Percentiles rank a stretch among this genome's conserved stretches.
These are phyloP conservation scores for Pisolithus tinctorius DNA, from an alignment of 768 basidiomycete genomes.

Conservation along the genomic window DNA sequence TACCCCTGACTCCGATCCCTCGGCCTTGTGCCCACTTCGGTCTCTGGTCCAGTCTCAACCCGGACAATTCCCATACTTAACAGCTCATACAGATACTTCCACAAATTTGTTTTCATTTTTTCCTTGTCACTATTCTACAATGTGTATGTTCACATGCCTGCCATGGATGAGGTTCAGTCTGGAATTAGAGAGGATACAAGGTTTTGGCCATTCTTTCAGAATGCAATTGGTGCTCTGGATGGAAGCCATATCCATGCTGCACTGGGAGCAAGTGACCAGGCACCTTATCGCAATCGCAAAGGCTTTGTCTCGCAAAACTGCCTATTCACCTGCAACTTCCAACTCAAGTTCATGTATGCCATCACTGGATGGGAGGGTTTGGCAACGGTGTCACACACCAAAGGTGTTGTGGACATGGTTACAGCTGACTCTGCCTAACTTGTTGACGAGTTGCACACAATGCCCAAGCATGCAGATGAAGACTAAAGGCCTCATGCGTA, in stretches of 20 bases:
- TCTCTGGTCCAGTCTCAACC: too few species aligned
- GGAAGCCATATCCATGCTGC: not conserved
- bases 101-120: not conserved
- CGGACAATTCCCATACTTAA: too few species aligned
- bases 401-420: too few species aligned
- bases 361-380: not conserved
- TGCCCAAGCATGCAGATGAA: too few species aligned
- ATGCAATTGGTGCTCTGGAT: not conserved
- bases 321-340: not conserved
- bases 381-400: too few species aligned
- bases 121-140: not conserved
- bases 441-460: too few species aligned
- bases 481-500: too few species aligned
- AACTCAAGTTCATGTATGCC: not conserved
- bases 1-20: too few species aligned
- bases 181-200: not conserved
- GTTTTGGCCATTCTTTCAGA: not conserved
- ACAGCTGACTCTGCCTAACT: too few species aligned
- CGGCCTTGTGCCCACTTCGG: too few species aligned
- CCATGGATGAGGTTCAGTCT: not conserved
- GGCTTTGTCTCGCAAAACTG: not conserved
- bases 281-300: not conserved
- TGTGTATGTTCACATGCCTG: not conserved
- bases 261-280: not conserved
- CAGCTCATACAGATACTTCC: not conserved